Percentiles rank a stretch among this genome's conserved stretches.
Conservation (phyloP, 2,329 filamentous ascomycete species). For the Pseudomassariella vexata region DNA sequence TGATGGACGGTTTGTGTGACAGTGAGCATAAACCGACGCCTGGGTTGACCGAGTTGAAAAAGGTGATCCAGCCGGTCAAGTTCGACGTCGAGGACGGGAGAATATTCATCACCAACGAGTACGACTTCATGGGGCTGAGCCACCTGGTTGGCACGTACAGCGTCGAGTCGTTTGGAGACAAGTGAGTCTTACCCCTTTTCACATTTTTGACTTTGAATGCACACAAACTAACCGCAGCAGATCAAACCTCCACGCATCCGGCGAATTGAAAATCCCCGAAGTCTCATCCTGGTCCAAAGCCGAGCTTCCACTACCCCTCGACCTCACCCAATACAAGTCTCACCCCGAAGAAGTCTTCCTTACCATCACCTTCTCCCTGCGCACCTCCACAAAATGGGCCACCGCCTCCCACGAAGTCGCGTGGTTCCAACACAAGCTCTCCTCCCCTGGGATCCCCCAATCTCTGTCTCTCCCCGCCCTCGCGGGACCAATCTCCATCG, state of each 20-base stretch:
- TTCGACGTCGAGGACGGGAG: constrained; percentile 29
- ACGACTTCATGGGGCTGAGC: constrained; percentile 40
- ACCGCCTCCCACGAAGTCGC: constrained; percentile 47
- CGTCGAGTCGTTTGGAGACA: constrained; percentile 34
- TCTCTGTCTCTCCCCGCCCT: too few relatives aligned
- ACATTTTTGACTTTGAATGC: background rate
- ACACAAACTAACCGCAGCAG: constrained; percentile 11
- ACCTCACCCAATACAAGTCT: constrained; percentile 19
- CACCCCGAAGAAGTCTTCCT: constrained; percentile 34
- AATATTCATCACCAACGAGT: constrained; percentile 39
- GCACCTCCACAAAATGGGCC: constrained; percentile 42
- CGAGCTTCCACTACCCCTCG: constrained; percentile 26
- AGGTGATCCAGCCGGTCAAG: constrained; percentile 49
- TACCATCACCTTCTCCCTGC: constrained; percentile 37
- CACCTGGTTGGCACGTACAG: constrained; percentile 37
- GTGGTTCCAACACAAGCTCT: constrained; percentile 43
- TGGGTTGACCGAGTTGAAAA: constrained; percentile 51
- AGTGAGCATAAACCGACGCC: constrained; percentile 51
- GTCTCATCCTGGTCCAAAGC: constrained; percentile 31
- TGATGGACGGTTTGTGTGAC: constrained; percentile 54
- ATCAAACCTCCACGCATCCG: constrained; percentile 23
- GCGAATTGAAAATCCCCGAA: constrained; percentile 32
- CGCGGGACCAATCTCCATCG: constrained; percentile 14
- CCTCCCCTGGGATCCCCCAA: constrained; percentile 4
- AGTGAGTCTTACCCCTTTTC: constrained; percentile 29